These are phyloP conservation scores for Hyaloscypha finlandica DNA, from an alignment of 495 filamentous ascomycete genomes.

Conservation along the genomic window DNA sequence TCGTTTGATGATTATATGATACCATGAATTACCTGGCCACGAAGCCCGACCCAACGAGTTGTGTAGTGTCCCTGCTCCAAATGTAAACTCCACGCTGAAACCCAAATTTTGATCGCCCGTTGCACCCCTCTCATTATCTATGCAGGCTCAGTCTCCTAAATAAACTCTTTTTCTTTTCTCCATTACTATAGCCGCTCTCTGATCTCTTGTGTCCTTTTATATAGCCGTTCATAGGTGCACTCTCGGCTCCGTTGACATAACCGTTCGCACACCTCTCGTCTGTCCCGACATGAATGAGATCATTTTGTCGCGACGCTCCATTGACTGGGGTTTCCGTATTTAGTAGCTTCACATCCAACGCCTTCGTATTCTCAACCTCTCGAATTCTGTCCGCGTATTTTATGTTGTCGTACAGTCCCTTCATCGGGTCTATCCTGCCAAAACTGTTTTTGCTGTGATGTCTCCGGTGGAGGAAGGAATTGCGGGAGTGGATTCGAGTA, in stretches of 20 bases:
- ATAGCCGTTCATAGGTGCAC: not conserved
- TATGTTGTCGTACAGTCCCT: conserved; percentile 24
- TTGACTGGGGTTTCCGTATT: not conserved
- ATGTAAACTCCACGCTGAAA: conserved; percentile 11
- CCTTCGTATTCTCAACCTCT: conserved; percentile 4
- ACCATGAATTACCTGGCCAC: not conserved
- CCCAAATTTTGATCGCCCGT: not conserved
- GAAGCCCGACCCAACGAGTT: not conserved
- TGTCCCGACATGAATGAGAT: not conserved
- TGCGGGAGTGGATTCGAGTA: conserved; percentile 3
- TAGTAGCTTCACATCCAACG: not conserved
- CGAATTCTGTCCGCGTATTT: conserved; percentile 21
- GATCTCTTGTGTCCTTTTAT: not conserved
- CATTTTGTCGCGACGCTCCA: not conserved
- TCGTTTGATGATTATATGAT: not conserved
- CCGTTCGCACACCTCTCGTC: not conserved
- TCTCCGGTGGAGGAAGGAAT: conserved; percentile 13
- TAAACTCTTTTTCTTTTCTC: conserved; percentile 16
- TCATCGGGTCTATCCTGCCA: not conserved
- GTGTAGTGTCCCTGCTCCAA: not conserved
- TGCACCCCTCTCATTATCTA: conserved; percentile 5
- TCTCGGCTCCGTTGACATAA: too few species aligned
- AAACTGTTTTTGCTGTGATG: conserved; percentile 5
- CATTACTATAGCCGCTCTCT: conserved; percentile 2
- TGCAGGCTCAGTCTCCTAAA: conserved; percentile 19